phyloP scores from a whole-genome alignment of 108 stramenopile genomes.

The Chaetoceros tenuissimus region DNA sequence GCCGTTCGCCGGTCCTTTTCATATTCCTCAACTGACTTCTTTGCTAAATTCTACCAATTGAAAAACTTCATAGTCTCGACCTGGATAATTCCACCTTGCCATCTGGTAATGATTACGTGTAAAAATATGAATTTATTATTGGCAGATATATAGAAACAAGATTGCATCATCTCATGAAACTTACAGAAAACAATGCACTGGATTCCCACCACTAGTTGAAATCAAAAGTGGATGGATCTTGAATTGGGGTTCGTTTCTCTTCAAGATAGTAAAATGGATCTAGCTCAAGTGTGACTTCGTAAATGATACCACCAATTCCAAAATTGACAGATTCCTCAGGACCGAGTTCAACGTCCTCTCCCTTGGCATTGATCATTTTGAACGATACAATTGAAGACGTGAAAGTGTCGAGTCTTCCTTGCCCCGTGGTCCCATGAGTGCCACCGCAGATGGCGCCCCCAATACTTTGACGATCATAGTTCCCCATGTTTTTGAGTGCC shows the following conservation, averaged over 20 bases:
- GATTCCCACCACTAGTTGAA: too few species aligned
- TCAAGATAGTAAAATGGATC: not conserved
- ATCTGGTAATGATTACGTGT: too few species aligned
- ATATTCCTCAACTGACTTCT: too few species aligned
- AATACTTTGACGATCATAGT: not conserved
- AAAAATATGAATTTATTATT: too few species aligned
- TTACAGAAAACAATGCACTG: too few species aligned
- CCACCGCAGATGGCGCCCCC: not conserved
- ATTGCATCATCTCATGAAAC: too few species aligned
- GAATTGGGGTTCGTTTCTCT: not conserved
- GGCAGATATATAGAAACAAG: too few species aligned
- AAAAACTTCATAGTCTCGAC: too few species aligned
- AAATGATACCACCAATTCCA: not conserved
- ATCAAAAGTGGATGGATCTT: too few species aligned
- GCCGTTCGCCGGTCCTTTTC: too few species aligned
- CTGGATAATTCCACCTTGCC: too few species aligned
- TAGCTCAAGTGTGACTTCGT: not conserved
- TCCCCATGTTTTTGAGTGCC: not conserved
- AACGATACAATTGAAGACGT: not conserved
- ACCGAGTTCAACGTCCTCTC: not conserved
- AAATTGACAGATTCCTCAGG: constrained; percentile 1
- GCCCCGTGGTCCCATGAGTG: not conserved
- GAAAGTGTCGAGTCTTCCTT: not conserved
- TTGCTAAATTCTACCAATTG: too few species aligned
- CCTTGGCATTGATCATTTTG: constrained; percentile 1